Evolutionary conservation across 2,329 filamentous ascomycete species (phyloP).

Genomic region (Cladorrhinum sp.): DNA sequence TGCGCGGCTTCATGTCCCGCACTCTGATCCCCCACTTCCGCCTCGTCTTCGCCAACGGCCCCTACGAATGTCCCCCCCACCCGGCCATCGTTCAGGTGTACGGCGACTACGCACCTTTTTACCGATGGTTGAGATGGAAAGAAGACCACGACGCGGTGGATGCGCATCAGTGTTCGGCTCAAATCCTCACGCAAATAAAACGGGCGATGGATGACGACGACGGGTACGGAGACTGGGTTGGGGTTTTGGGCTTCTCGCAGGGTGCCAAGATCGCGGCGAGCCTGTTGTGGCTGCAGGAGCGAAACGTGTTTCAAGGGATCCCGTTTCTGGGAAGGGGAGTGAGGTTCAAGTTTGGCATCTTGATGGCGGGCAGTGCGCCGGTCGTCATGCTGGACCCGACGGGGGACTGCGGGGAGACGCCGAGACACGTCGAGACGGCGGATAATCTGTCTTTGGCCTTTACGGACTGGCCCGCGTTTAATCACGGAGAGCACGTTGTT

Average conservation of each 20-base stretch:
- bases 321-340: conserved; percentile 29
- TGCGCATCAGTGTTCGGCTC: neutral
- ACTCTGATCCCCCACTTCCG: conserved; percentile 58
- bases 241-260: conserved; percentile 63
- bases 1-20: conserved; percentile 48
- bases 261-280: conserved; percentile 61
- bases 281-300: conserved; percentile 61
- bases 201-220: conserved; percentile 53
- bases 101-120: conserved; percentile 63
- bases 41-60: conserved; percentile 69
- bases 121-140: conserved; percentile 33
- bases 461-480: conserved; percentile 43
- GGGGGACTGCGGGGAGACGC: conserved; percentile 31
- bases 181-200: neutral
- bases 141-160: conserved; percentile 38
- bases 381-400: conserved; percentile 45
- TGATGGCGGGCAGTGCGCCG: conserved; percentile 61
- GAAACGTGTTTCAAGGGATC: conserved; percentile 33
- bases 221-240: conserved; percentile 56
- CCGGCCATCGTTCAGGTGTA: conserved; percentile 64
- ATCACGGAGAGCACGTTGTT: conserved; percentile 38
- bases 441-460: conserved; percentile 31
- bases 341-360: conserved; percentile 57
- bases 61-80: conserved; percentile 60
- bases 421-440: conserved; percentile 14